Evolutionary conservation across 345 rosid species (phyloP), one percentile per base, ranked within the genome.

Genomic region (Geranium rotundifolium): DNA sequence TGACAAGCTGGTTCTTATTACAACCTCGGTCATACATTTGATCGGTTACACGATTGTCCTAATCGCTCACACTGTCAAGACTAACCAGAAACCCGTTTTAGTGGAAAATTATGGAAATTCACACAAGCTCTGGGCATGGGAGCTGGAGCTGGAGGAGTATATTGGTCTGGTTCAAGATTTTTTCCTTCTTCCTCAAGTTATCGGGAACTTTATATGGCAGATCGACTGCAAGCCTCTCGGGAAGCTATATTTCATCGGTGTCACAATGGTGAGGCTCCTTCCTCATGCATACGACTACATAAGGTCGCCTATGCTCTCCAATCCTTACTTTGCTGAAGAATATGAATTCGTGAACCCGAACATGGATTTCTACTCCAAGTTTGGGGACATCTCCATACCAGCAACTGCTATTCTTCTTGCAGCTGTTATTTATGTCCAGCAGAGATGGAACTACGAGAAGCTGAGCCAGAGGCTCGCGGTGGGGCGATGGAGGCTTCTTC

Each of bases 151-250:
- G 20, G 85, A 83, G 77, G 97, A 91, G 79, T 88, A 88, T 63
- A 69, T 83, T 12, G 97, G 97, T 72, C 88, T 91, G 49, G 80
- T 76, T 65, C 97, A 91, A 72, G 97, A 91, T 66, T 81, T 88
- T 62, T 91, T 84, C 82, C 81, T 91, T 76, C 88, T 91, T 3
- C 97, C 97, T 62, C 97, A 91, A 73, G 84, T 91, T 19, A 80
- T 88, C 20, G 90, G 85, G 46, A 86, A 86, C 66, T 59, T 83
- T 17, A 27, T 84, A 15, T 91, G 97, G 97, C 88, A 85, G 68
- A 76, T 83, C 2, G 82, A 88, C 61, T 72, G 52, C 56, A 75
- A 76, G 76, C 88, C 97, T 12, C 76, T 91, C 23, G 57, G 83
- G 72, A 81, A 81, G 65, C 79, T 79, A 17, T 91, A 91, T 64